Base-by-base conservation (phyloP, 495 filamentous ascomycete species). In the Parathielavia hyrcaniae region DNA sequence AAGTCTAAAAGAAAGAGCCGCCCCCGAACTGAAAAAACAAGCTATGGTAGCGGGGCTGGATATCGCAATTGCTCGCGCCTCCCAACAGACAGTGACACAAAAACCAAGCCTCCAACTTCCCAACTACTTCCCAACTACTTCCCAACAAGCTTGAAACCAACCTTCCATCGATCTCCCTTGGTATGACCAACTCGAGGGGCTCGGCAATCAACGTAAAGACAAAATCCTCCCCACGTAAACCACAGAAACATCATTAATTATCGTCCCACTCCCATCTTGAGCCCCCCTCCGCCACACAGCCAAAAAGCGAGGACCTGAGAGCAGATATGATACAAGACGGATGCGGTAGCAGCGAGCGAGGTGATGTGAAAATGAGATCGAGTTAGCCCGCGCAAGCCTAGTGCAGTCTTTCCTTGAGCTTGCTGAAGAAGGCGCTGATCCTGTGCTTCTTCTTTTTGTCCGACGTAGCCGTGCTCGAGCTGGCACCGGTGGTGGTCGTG, bases 361-460 rank as follows among this genome's bases (percentile, higher is more conserved):
- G 10, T 57, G 54, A 61, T n/a, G n/a, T n/a, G n/a, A 69, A 69
- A 47, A 20, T 5, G 19, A 26, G 14, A 6, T 3, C 13, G 5
- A 8, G 16, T 39, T 68, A 58, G n/a, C n/a, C 64, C 70, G 26
- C 26, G 26, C 26, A 30, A 71, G 59, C 53, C 40, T 23, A 58
- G 43, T 66, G 59, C 32, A 85, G 64, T 71, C 77, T 85, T 51
- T 76, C 75, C 76, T 82, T 85, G 46, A 87, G 52, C 67, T 77
- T 81, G 61, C 73, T 76, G 55, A 86, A 78, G 58, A 87, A 71
- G 60, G 77, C 73, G 52, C 70, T 77, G 54, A 83, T 63, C 66
- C 84, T 79, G 69, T 80, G 77, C 76, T 80, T 85, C 78, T 80
- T 82, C 69, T 79, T 79, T 65, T 69, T 74, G 55, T 77, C 71